Base-by-base conservation (phyloP, 2,329 filamentous ascomycete species). In the Colletotrichum coccodes region DNA sequence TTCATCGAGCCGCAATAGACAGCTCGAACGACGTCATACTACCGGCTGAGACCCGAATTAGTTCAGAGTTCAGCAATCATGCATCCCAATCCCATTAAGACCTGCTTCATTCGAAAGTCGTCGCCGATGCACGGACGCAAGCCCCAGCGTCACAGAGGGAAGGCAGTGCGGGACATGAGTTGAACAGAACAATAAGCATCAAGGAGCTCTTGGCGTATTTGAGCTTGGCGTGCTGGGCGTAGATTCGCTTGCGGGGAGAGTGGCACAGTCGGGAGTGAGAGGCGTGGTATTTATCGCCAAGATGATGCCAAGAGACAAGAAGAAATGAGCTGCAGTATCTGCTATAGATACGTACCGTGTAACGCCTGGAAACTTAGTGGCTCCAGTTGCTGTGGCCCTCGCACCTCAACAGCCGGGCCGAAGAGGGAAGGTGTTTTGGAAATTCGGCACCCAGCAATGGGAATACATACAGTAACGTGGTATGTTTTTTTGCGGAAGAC, bases 241-340 rank as follows among this genome's bases (percentile, higher is more conserved):
- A 4, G 9, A 5, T 16, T 7, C 38, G 30, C 6, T 21, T 38
- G 36, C 52, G 46, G 60, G 64, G 36, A 53, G 34, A 32, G 18
- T 12, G 23, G 12, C 23, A 12, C 8, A 49, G 18, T 26, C 21
- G 21, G 14, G 42, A 16, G 42, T 36, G 32, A 30, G 16, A n/a
- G 30, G 21, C 58, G 40, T 28, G 56, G 57, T 32, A 60, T 65
- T 62, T 38, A 64, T 64, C 36, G 64, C 64, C 64, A 64, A 68
- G 64, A 12, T 32, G 3, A 14, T 18, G 59, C 64, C 64, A 64
- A 64, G 64, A 34, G 44, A 23, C 23, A 34, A 58, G 28, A 57
- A 38, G 52, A 64, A 64, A 53, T 64, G 38, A 58, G 52, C 21
- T 50, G 36, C 36, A 36, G 36, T 26, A 11, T 44, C 18, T n/a